phyloP scores from a whole-genome alignment of 371 early-diverging fungal species.

The Umbelopsis sp. region DNA sequence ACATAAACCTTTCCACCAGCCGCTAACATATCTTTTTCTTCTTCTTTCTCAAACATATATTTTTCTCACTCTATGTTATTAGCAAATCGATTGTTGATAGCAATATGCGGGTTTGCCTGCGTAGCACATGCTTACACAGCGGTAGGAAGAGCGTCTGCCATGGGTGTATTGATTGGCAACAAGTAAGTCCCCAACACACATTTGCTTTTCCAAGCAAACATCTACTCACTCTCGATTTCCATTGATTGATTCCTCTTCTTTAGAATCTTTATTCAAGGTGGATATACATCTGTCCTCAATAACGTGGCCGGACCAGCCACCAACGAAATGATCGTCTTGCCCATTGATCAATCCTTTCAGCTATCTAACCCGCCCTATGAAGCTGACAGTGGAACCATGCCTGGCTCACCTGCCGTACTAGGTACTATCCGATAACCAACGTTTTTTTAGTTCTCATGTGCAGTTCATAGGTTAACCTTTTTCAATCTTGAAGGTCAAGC shows the following conservation, averaged over 20 bases:
- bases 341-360: constrained; percentile 9
- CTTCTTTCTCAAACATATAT: not conserved
- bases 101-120: not conserved
- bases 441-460: too few species aligned
- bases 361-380: constrained; percentile 5
- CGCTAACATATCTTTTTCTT: not conserved
- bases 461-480: too few species aligned
- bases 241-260: not conserved
- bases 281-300: constrained; percentile 12
- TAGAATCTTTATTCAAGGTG: constrained; percentile 19
- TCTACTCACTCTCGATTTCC: not conserved
- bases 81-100: not conserved
- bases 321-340: constrained; percentile 20
- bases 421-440: not conserved
- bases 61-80: not conserved
- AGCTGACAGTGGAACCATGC: constrained; percentile 17
- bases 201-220: too few species aligned
- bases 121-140: constrained; percentile 3
- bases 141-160: constrained; percentile 11
- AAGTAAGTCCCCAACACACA: not conserved
- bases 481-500: constrained; percentile 4
- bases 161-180: constrained; percentile 18
- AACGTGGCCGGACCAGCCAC: constrained; percentile 13
- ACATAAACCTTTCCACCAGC: not conserved
- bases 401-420: constrained; percentile 8